Conservation (phyloP, 1,139 yeast genomes). For the Candida pseudocylindracea region DNA sequence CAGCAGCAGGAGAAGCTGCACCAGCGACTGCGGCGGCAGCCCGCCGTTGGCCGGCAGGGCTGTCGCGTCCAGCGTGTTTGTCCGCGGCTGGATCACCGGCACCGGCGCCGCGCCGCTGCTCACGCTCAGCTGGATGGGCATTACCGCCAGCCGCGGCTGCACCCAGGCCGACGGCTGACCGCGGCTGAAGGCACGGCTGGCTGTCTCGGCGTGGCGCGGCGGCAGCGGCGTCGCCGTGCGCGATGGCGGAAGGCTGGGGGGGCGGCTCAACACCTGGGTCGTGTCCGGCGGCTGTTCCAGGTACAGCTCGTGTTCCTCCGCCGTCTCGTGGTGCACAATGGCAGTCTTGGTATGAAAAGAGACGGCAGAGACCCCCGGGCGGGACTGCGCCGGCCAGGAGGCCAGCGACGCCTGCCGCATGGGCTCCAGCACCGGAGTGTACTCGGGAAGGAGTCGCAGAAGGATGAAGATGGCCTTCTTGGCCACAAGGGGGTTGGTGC, state of each 20-base stretch:
- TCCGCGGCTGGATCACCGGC: background rate
- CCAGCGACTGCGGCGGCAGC: slow-evolving; percentile 1
- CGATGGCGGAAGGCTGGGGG: background rate
- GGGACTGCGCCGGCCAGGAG: too few relatives aligned
- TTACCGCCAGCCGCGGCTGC: slow-evolving; percentile 9
- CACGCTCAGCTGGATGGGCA: slow-evolving; percentile 14
- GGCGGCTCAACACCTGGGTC: background rate
- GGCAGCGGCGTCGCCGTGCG: background rate
- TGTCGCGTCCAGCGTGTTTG: background rate
- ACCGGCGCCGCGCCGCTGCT: background rate
- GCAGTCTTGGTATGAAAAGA: too few relatives aligned
- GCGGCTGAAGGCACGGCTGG: too few relatives aligned
- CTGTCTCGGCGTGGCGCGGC: too few relatives aligned
- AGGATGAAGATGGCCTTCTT: slow-evolving; percentile 32
- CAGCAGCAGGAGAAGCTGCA: slow-evolving; percentile 19
- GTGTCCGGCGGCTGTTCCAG: background rate
- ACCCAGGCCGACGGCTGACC: too few relatives aligned
- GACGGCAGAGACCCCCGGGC: too few relatives aligned
- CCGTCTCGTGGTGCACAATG: too few relatives aligned
- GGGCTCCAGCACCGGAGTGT: background rate
- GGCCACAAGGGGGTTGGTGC: slow-evolving; percentile 39
- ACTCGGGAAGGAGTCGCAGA: slow-evolving; percentile 20
- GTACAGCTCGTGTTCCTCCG: background rate
- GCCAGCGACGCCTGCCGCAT: too few relatives aligned
- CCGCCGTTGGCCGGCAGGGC: slow-evolving; percentile 1